Evolutionary conservation across 192 early-diverging fungal genomes (phyloP).

Genomic region (Spizellomyces punctatus): DNA sequence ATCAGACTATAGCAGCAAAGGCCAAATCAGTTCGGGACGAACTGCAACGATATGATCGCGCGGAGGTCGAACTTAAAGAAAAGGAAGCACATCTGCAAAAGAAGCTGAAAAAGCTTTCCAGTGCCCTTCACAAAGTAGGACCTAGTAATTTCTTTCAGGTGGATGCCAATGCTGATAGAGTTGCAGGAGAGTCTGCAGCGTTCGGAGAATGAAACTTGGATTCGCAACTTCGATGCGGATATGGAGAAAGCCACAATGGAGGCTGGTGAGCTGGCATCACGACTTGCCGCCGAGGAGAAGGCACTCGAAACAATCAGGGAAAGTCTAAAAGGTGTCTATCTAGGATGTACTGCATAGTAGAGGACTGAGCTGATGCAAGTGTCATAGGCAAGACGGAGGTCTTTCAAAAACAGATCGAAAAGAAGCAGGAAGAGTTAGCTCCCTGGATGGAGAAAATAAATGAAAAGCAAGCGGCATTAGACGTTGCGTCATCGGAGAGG

Average conservation of each 20-base stretch:
- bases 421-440: conserved; percentile 79
- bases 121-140: conserved; percentile 63
- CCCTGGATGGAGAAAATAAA: conserved; percentile 89
- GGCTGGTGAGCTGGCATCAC: conserved; percentile 61
- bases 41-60: conserved; percentile 54
- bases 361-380: neutral
- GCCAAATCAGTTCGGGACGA: conserved; percentile 59
- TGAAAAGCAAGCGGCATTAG: conserved; percentile 69
- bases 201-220: conserved; percentile 64
- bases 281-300: conserved; percentile 66
- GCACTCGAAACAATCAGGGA: conserved; percentile 77
- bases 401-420: conserved; percentile 80
- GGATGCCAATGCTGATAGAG: no score
- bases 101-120: conserved; percentile 78
- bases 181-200: conserved; percentile 53
- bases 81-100: conserved; percentile 77
- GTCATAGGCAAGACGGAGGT: conserved; percentile 75
- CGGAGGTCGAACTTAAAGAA: conserved; percentile 84
- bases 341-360: neutral
- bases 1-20: conserved; percentile 55
- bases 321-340: conserved; percentile 64
- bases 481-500: conserved; percentile 80
- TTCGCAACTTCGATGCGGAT: conserved; percentile 71
- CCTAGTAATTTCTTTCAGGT: neutral
- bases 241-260: conserved; percentile 60